Evolutionary conservation across 352 stramenopile species (phyloP), one percentile per base, ranked within the genome.

Genomic region (Globisporangium radiosum): DNA sequence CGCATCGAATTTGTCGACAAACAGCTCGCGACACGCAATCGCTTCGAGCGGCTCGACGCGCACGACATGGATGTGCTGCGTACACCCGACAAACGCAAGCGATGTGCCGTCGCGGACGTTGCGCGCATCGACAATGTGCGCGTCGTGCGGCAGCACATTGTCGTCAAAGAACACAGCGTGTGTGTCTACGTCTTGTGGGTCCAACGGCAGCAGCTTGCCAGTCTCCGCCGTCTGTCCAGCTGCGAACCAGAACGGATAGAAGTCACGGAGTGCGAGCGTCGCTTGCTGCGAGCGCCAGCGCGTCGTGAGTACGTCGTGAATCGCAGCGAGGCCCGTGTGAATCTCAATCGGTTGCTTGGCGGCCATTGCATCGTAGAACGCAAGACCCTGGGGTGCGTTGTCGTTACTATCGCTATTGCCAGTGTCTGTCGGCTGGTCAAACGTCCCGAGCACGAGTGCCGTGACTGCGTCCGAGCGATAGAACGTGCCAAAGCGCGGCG

Each of bases 161-260:
- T 92, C 83, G 51, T 92, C 83, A n/a, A 92, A 90, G 56, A 92
- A 92, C 42, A 92, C 57, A 19, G 68, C 54, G 59, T 87, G 75
- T 9, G 79, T 57, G 44, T 63, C 56, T 0, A 39, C 39, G 15
- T 85, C 75, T 0, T 49, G 52, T 9, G 60, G 37, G 13, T 87
- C 69, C 5, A 92, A 17, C 0, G 69, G 68, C 62, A 92, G 54
- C 25, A 92, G 56, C 51, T 92, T 92, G 11, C 78, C 78, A 0
- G 83, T 66, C 0, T 59, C 64, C 33, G 81, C 69, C 39, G 68
- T 68, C 66, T 90, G 76, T 14, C 60, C 56, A 17, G 88, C 72
- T 39, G 37, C 53, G 52, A 88, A 90, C 83, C 83, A 92, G 49
- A 77, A 76, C 40, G 81, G 78, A 45, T 92, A 92, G 52, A 87